Conservation (phyloP, 2,329 filamentous ascomycete species). For the Sporothrix luriei region DNA sequence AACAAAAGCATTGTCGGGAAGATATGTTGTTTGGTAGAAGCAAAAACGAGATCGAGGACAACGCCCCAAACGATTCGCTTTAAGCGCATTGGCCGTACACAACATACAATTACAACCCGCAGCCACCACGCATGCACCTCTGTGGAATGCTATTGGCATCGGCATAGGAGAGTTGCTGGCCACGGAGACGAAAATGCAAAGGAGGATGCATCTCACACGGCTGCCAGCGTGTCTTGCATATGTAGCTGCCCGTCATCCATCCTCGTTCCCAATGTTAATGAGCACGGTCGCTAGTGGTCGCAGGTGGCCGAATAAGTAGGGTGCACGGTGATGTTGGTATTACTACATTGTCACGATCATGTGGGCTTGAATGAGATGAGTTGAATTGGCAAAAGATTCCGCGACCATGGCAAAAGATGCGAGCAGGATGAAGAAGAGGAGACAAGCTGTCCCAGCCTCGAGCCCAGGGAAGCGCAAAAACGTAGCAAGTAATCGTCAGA, state of each 20-base stretch:
- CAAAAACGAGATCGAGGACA: background rate
- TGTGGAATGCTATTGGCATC: background rate
- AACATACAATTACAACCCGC: background rate
- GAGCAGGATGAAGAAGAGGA: background rate
- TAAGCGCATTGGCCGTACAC: background rate
- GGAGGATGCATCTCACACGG: background rate
- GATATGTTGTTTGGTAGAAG: too few relatives aligned
- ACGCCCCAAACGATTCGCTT: background rate
- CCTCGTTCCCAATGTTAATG: background rate
- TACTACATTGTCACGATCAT: background rate
- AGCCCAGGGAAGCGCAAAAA: slow-evolving; percentile 12
- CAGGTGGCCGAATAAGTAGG: background rate
- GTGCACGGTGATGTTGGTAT: background rate
- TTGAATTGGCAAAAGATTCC: background rate
- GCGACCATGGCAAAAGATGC: background rate
- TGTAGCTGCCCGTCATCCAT: slow-evolving; percentile 10
- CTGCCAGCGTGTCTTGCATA: slow-evolving; percentile 24
- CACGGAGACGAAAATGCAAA: background rate
- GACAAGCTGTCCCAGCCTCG: background rate
- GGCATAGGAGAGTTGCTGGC: background rate
- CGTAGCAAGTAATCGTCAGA: slow-evolving; percentile 6
- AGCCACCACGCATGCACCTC: slow-evolving; percentile 7
- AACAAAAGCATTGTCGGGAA: background rate
- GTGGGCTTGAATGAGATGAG: background rate
- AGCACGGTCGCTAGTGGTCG: background rate